Evolutionary conservation across 441 rosid species (phyloP), one percentile per base, ranked within the genome.

Genomic region (Erodium trifolium): DNA sequence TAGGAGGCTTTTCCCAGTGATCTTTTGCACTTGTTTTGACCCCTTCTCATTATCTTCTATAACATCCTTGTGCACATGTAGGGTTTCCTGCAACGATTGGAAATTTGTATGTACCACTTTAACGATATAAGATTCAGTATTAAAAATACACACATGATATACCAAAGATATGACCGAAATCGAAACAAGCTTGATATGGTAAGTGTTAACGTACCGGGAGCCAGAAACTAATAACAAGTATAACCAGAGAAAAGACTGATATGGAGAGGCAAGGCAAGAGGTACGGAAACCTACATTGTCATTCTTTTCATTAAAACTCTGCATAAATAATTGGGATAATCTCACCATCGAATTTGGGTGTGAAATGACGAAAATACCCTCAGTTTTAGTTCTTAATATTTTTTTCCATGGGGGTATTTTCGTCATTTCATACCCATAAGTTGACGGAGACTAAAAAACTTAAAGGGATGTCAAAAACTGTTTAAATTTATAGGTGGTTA

Each of bases 221-320:
- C 60, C 60, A 53, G 60, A 53, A 53, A 53, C 73, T 63, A 69
- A 74, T 34, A 11, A 71, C 29, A 65, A 71, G 53, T 27, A 82
- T 85, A 57, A 72, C 79, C 10, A 77, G 14, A 35, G 86, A 65
- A 77, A 80, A 82, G 64, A 77, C 63, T 16, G 88, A 78, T 78
- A 82, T 84, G 55, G 76, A 41, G 51, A 80, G 79, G 73, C 84
- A 84, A 17, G 88, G 88, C 71, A 84, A 72, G 68, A 80, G 67
- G 80, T 82, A 84, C 1, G 86, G 88, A 71, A 82, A 84, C 83
- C 88, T 82, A 59, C 77, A 77, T 64, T 9, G 53, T 53, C 19
- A 68, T 71, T 53, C 16, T 23, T 23, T 0, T 23, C 27, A 23
- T 23, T 23, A 23, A 23, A 23, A 23, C 27, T 23, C 27, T 23